Evolutionary conservation across 148 eudicot genomes (phyloP).

Genomic region (Arctostaphylos glauca): DNA sequence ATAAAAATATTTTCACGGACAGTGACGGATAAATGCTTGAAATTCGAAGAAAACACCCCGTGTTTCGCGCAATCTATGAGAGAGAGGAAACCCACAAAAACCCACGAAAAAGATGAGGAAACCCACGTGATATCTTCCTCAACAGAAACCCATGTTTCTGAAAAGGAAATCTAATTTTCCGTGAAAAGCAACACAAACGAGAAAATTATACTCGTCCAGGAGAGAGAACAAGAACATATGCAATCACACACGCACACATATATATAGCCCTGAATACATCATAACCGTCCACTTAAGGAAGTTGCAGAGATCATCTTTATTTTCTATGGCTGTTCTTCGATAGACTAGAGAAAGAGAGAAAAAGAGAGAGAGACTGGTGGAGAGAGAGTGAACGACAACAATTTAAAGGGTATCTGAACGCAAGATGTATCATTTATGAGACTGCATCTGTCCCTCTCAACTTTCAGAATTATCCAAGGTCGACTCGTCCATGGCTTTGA

Average conservation of each 20-base stretch:
- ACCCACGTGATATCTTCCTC: not conserved
- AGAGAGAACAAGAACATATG: not conserved
- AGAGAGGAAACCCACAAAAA: conserved; percentile 9
- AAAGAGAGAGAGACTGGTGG: not conserved
- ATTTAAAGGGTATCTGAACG: not conserved
- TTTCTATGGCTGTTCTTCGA: not conserved
- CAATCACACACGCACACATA: not conserved
- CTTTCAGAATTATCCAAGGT: not conserved
- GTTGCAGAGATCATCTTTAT: not conserved
- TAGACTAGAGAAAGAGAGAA: too few species aligned
- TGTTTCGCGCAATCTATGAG: conserved; percentile 5
- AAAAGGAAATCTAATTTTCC: not conserved
- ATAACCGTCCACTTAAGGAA: not conserved
- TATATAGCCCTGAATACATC: not conserved
- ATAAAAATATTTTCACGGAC: not conserved
- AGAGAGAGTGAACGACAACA: not conserved
- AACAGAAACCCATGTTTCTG: conserved; percentile 12
- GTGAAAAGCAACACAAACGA: conserved; percentile 5
- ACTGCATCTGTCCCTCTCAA: not conserved
- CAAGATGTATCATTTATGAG: not conserved
- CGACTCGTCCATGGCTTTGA: not conserved
- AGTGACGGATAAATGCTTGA: not conserved
- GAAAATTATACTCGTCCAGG: not conserved
- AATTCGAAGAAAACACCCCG: not conserved
- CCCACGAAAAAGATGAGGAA: not conserved